These are phyloP conservation scores for Thyridium curvatum DNA, from an alignment of 2,329 filamentous ascomycete genomes.

Conservation along the genomic window DNA sequence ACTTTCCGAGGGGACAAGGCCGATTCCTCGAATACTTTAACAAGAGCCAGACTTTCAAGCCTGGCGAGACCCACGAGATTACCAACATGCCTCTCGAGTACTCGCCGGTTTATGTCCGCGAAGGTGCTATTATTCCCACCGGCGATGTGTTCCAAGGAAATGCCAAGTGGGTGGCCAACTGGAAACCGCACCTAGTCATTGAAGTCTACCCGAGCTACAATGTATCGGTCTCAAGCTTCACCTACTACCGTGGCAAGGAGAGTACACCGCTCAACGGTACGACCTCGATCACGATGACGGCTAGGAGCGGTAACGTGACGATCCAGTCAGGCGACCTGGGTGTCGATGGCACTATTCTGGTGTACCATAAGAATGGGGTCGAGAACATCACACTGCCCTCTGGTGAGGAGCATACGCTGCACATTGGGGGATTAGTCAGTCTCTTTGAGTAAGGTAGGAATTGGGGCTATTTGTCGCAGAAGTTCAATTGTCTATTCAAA, in stretches of 20 bases:
- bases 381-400: background rate
- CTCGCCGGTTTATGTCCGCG: conserved; percentile 23
- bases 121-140: conserved; percentile 22
- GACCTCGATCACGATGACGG: conserved; percentile 1
- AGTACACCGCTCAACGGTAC: background rate
- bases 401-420: background rate
- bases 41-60: conserved; percentile 15
- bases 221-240: conserved; percentile 6
- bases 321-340: background rate
- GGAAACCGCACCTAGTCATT: conserved; percentile 19
- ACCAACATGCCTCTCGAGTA: conserved; percentile 12
- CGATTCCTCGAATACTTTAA: conserved; percentile 24
- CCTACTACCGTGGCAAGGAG: conserved; percentile 6
- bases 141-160: conserved; percentile 25
- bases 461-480: no score
- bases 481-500: no score
- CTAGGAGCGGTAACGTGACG: background rate
- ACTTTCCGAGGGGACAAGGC: conserved; percentile 19
- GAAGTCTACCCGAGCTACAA: conserved; percentile 22
- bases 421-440: background rate
- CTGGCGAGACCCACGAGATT: conserved; percentile 9
- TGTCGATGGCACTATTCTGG: background rate
- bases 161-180: conserved; percentile 21
- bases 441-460: conserved; percentile 8
- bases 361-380: background rate